Evolutionary conservation across 805 yeast genomes (phyloP), one percentile per base, ranked within the genome.

Genomic region (Kluyveromyces starmeri): DNA sequence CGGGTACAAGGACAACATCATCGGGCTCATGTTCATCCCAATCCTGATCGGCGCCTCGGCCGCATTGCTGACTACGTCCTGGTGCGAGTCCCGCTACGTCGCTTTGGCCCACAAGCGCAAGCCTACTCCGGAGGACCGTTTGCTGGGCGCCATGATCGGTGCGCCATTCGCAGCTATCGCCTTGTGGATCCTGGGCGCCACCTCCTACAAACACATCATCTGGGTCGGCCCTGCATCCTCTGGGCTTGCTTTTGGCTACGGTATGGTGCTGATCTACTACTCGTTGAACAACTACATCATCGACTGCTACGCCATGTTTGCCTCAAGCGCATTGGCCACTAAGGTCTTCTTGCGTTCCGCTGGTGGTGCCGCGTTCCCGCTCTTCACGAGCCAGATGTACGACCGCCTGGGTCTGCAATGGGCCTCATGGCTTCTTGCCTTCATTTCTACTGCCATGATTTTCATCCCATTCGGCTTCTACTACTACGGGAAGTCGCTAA

Each of bases 21-120:
- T 82, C 45, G 96, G 96, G 22, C 63, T 86, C 47, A 83, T 88
- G 94, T 71, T 83, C 47, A 80, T 86, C 49, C 95, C 96, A 16
- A 86, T 86, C 50, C 62, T 86, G 43, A 83, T 86, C 39, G 96
- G 96, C 44, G 95, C 95, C 1, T 58, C 64, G 11, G 58, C 76
- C 27, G 94, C 95, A 0, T 64, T 86, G 22, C 46, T 63, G 6
- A 74, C 83, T n/a, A 85, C 96, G 3, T 85, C 88, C 16, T 47
- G 73, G 24, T 58, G 85, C 43, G 96, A 86, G 56, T 68, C 61
- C 42, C 51, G 59, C 39, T 86, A 85, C 55, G 56, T 67, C 35
- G 58, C 59, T 23, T 47, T 78, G 53, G 58, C 73, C 33, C 62
- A 69, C 41, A 60, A 55, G 40, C 69, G 88, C 59, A 64, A 55